Evolutionary conservation across 2,329 filamentous ascomycete species (phyloP).

Genomic region (Fusarium heterosporum): DNA sequence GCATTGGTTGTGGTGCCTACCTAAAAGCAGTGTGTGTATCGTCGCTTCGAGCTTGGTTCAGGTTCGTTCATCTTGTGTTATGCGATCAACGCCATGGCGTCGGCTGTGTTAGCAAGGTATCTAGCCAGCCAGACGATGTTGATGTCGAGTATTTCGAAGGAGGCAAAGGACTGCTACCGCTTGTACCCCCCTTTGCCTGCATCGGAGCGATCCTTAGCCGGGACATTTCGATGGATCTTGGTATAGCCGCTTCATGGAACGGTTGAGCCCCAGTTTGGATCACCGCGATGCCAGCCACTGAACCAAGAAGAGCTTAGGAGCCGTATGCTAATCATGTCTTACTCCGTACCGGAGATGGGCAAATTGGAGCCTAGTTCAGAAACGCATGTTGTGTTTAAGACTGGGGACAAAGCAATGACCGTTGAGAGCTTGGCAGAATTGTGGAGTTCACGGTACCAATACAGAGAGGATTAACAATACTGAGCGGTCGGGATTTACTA

Average conservation of each 20-base stretch:
- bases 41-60: conserved; percentile 4
- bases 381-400: neutral
- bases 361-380: neutral
- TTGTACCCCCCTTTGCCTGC: conserved; percentile 1
- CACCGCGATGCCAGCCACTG: neutral
- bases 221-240: conserved; percentile 1
- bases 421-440: neutral
- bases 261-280: conserved; percentile 3
- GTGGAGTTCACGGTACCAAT: conserved; percentile 1
- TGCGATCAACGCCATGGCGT: conserved; percentile 5
- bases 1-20: neutral
- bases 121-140: neutral
- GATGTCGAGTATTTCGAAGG: neutral
- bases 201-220: conserved; percentile 5
- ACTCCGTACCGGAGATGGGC: neutral
- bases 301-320: neutral
- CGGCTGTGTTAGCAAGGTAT: neutral
- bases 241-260: neutral
- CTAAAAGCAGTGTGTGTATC: conserved; percentile 11
- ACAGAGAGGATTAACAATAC: neutral
- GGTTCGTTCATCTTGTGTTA: conserved; percentile 5
- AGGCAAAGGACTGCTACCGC: neutral
- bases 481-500: neutral
- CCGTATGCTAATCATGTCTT: neutral
- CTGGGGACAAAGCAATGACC: neutral